Conservation (phyloP, 2,329 filamentous ascomycete species). For the Xylaria hypoxylon region DNA sequence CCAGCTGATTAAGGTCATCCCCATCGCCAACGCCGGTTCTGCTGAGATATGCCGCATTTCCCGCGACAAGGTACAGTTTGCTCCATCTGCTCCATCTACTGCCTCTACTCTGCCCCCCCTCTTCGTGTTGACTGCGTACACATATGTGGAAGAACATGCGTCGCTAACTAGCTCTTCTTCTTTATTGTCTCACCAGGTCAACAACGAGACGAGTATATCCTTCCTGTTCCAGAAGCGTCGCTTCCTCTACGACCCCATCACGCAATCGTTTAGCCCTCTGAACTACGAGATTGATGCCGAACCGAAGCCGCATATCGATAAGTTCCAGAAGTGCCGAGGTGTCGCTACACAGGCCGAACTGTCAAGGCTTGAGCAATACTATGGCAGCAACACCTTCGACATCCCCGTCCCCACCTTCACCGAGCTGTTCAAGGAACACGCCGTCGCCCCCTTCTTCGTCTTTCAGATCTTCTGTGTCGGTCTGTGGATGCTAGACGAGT, state of each 20-base stretch:
- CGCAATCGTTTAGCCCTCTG: constrained; percentile 82
- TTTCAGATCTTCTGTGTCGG: constrained; percentile 99
- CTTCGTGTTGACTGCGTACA: background rate
- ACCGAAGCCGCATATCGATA: constrained; percentile 80
- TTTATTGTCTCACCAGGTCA: constrained; percentile 60
- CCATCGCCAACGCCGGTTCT: constrained; percentile 86
- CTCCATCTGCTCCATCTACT: background rate
- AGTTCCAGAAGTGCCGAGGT: constrained; percentile 84
- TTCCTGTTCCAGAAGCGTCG: constrained; percentile 99
- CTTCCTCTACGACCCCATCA: constrained; percentile 83
- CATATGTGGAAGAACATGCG: background rate
- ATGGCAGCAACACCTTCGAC: constrained; percentile 95
- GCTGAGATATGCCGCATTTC: constrained; percentile 87
- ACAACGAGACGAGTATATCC: constrained; percentile 80
- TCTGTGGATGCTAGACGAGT: constrained; percentile 98
- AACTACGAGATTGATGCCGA: constrained; percentile 86
- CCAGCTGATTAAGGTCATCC: constrained; percentile 90
- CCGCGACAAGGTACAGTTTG: constrained; percentile 71
- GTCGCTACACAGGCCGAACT: constrained; percentile 80
- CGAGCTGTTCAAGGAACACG: constrained; percentile 97
- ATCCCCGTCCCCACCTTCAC: constrained; percentile 96
- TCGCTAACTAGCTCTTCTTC: constrained; percentile 19
- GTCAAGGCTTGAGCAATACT: constrained; percentile 85
- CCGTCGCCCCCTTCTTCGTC: constrained; percentile 98
- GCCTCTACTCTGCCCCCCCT: background rate